Base-by-base conservation (phyloP, 768 basidiomycete genomes). In the Dioszegia crocea region DNA sequence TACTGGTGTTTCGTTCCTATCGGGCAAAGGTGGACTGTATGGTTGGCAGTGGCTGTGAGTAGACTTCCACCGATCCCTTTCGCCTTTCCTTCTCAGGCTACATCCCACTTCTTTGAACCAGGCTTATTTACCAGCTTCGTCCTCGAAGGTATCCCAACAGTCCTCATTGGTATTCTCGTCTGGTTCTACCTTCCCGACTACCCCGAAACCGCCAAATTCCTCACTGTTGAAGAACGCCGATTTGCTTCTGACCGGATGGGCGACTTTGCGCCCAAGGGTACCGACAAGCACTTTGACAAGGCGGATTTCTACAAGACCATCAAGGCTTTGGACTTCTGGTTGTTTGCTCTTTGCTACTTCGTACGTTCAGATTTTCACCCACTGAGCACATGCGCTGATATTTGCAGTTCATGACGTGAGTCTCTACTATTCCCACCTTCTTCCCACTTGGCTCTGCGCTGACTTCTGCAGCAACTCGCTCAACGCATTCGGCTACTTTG, bases 161-260 rank as follows among this genome's bases (percentile, higher is more conserved):
- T 78, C 51, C 44, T 76, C 10, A 56, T 78, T 49, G 77, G 63
- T 30, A 52, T 63, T 52, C 45, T 45, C 11, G 69, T 76, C 0
- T 69, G 68, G 27, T 79, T 63, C 59, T 61, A 78, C 50, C 78
- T 82, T 26, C 79, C 80, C 38, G 83, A 84, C 68, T 83, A 80
- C 71, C 82, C 82, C 0, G 81, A 81, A 49, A 60, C 65, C 41
- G 80, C 81, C 2, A 65, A 60, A 26, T 82, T 82, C 79, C 76
- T 84, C 26, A 79, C 78, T 0, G 71, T 73, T 5, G 70, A 72
- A 9, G 82, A 84, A 65, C 75, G 78, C 36, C 77, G 68, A 23
- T 67, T 80, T 27, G 80, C 56, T 21, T 23, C 44, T 9, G 36
- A 36, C 8, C 40, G 59, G 11, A 40, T 63, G 51, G 62, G 62